A percentile compares a stretch with the other conserved stretches of the same genome.
These are phyloP conservation scores for Biscogniauxia mediterranea DNA, from an alignment of 2,329 filamentous ascomycete genomes.

Conservation along the genomic window DNA sequence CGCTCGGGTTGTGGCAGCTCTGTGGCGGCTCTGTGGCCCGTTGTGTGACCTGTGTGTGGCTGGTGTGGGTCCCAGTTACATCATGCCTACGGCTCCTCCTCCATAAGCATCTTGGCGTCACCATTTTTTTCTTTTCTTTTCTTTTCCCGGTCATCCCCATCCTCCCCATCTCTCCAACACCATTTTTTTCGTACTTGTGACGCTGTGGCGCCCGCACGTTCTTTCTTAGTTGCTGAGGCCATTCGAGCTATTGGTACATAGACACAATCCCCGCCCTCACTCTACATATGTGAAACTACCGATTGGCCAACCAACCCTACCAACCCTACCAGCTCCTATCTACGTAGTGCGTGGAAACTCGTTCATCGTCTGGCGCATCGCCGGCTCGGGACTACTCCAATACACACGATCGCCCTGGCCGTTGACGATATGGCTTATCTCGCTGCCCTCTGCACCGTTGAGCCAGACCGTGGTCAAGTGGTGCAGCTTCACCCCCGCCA, in stretches of 20 bases:
- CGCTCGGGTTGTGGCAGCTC: not conserved
- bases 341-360: constrained; percentile 16
- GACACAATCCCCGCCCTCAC: not conserved
- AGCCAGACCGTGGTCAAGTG: constrained; percentile 35
- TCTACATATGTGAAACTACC: not conserved
- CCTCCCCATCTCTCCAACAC: not conserved
- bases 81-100: constrained; percentile 1
- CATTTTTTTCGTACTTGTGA: not conserved
- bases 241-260: not conserved
- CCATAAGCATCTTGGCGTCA: constrained; percentile 1
- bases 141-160: not conserved
- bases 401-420: constrained; percentile 29
- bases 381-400: constrained; percentile 28
- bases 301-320: not conserved
- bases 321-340: too few species aligned
- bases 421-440: constrained; percentile 34
- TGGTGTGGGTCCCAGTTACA: constrained; percentile 10
- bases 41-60: constrained; percentile 1
- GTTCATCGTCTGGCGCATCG: constrained; percentile 33
- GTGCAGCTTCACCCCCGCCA: constrained; percentile 27
- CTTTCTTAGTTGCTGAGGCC: not conserved
- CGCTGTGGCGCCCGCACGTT: not conserved
- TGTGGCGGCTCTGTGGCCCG: not conserved
- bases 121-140: not conserved
- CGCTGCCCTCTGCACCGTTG: constrained; percentile 29